Base-by-base conservation (phyloP, 768 basidiomycete genomes). In the Trametes meyenii region DNA sequence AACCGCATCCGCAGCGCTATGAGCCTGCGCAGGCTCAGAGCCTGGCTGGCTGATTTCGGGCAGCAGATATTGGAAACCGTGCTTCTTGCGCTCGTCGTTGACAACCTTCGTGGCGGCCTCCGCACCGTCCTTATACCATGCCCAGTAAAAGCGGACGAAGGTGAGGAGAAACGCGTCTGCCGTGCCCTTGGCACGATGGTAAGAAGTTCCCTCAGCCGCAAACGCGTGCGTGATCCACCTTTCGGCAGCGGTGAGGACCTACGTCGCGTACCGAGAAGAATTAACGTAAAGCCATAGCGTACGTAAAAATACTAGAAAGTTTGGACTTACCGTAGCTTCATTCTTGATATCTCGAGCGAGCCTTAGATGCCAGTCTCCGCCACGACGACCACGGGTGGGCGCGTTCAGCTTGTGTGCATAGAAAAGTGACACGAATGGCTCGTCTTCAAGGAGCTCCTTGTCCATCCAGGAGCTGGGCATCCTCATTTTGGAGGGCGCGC, bases 91-190 rank as follows among this genome's bases (percentile, higher is more conserved):
- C 61, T 65, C 61, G 5, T 19, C 12, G 7, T 55, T 23, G 16
- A 55, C 49, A 49, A 61, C 43, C 40, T 46, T 45, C 46, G 14
- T 6, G 8, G 65, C 65, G 8, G 53, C n/a, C 21, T 16, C 11
- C 17, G 52, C 63, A 36, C 56, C 46, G 4, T 50, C 35, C 24
- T 10, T 21, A 19, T 63, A 50, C 23, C 68, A 49, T 16, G 52
- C 16, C 72, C 72, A 73, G 56, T 67, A 73, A 55, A 70, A 71
- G 33, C 55, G 57, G 43, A 72, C 62, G 61, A 74, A 74, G 11
- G 68, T n/a, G 23, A 63, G 38, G 43, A 59, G 43, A 49, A 21
- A 1, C 46, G 1, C 23, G 35, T 44, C 8, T 14, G 23, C 26
- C 16, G 6, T 23, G 45, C 6, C 21, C 39, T 8, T 38, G 17